These are phyloP conservation scores for Nectriaceae sp. DNA, from an alignment of 2,329 filamentous ascomycete genomes.

Conservation along the genomic window DNA sequence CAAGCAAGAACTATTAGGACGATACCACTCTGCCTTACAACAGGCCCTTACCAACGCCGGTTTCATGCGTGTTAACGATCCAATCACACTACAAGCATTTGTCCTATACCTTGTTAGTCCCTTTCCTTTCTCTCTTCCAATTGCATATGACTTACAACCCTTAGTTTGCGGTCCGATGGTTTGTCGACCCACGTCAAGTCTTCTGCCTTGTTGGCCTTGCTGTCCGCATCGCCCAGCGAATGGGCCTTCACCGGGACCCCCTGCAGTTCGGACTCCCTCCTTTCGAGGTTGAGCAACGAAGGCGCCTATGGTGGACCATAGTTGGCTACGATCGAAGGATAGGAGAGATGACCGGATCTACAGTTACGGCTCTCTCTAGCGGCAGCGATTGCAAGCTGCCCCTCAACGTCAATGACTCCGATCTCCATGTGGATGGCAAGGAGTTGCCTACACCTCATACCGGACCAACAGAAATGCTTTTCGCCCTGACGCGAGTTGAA, in stretches of 20 bases:
- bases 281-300: conserved; percentile 70
- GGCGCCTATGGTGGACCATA: conserved; percentile 73
- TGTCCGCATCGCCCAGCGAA: conserved; percentile 66
- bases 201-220: conserved; percentile 61
- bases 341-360: conserved; percentile 64
- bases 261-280: conserved; percentile 51
- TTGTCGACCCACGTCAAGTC: conserved; percentile 56
- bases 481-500: conserved; percentile 58
- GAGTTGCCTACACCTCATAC: conserved; percentile 50
- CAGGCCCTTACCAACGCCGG: conserved; percentile 67
- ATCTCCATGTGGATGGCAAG: conserved; percentile 59
- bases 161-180: conserved; percentile 51
- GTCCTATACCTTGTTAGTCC: conserved; percentile 64
- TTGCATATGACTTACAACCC: conserved; percentile 3
- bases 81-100: conserved; percentile 68
- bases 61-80: conserved; percentile 66
- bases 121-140: background rate
- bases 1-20: conserved; percentile 50
- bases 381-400: conserved; percentile 57
- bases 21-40: conserved; percentile 60
- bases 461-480: conserved; percentile 62
- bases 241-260: conserved; percentile 69
- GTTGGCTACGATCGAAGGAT: conserved; percentile 69
- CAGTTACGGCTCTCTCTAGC: conserved; percentile 57
- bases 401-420: conserved; percentile 63